A percentile compares a stretch with the other conserved stretches of the same genome.
These are phyloP conservation scores for Auriscalpium vulgare DNA, from an alignment of 768 basidiomycete species.

Conservation along the genomic window DNA sequence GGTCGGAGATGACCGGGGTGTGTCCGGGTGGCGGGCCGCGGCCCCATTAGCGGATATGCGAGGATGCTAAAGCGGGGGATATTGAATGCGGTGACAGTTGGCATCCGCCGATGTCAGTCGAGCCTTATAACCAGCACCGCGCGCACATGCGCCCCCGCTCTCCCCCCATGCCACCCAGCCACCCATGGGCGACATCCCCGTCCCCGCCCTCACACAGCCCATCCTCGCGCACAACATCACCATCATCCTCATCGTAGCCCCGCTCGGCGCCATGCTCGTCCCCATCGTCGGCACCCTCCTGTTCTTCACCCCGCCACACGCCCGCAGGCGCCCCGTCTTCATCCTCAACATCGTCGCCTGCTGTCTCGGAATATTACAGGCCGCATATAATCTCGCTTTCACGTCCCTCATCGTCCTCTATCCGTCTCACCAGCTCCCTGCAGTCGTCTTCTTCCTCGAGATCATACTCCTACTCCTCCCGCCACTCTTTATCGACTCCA, in stretches of 20 bases:
- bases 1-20: no score
- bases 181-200: slow-evolving; percentile 2
- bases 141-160: neutral
- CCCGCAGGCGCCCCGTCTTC: slow-evolving; percentile 12
- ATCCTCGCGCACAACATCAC: slow-evolving; percentile 1
- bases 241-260: slow-evolving; percentile 12
- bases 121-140: neutral
- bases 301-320: slow-evolving; percentile 8
- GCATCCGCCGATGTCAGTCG: neutral
- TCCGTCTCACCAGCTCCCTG: neutral
- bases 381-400: slow-evolving; percentile 2
- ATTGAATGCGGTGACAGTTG: neutral
- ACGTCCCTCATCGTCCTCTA: slow-evolving; percentile 1
- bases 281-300: slow-evolving; percentile 9
- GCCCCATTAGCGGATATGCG: no score
- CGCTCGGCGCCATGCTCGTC: slow-evolving; percentile 10
- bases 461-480: slow-evolving; percentile 7
- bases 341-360: slow-evolving; percentile 14
- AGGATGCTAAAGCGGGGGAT: neutral
- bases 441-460: neutral
- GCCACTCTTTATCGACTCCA: slow-evolving; percentile 11
- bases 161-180: neutral
- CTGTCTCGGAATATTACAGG: slow-evolving; percentile 11
- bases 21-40: no score
- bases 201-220: neutral